phyloP scores from a whole-genome alignment of 208 protist genomes.

The Acanthamoeba pearcei region DNA sequence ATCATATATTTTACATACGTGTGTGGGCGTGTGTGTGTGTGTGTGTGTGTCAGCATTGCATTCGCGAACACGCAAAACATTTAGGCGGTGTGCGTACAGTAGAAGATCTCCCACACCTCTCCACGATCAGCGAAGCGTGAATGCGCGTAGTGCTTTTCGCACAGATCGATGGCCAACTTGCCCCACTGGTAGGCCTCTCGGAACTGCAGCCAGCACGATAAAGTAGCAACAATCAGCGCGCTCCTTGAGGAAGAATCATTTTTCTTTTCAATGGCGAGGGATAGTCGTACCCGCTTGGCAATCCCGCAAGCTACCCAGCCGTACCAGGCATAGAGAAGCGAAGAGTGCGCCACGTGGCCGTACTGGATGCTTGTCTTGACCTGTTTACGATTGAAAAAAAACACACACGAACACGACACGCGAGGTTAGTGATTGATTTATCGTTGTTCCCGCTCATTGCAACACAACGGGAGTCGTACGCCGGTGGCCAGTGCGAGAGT shows the following conservation, averaged over 20 bases:
- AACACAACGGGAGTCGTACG: neutral
- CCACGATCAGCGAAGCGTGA: conserved; percentile 42
- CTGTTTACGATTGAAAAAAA: neutral
- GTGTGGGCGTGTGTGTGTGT: too few species aligned
- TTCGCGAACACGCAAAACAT: too few species aligned
- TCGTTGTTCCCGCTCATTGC: neutral
- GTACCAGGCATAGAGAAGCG: conserved; percentile 53
- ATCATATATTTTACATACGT: too few species aligned
- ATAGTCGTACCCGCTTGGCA: neutral
- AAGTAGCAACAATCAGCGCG: neutral
- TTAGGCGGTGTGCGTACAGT: conserved; percentile 2
- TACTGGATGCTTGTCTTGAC: conserved; percentile 48
- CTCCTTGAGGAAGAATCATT: too few species aligned
- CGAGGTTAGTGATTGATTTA: neutral
- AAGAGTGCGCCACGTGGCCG: conserved; percentile 28
- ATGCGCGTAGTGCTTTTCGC: conserved; percentile 60
- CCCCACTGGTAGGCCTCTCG: conserved; percentile 54
- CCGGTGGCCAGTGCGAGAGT: neutral
- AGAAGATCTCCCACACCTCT: conserved; percentile 52
- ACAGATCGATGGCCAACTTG: conserved; percentile 58
- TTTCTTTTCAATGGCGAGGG: neutral
- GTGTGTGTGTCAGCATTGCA: neutral
- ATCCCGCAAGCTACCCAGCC: conserved; percentile 44
- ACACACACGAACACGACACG: too few species aligned
- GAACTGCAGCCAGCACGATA: neutral